Evolutionary conservation across 1,139 yeast species (phyloP).

Genomic region (Candida pseudoviswanathii): DNA sequence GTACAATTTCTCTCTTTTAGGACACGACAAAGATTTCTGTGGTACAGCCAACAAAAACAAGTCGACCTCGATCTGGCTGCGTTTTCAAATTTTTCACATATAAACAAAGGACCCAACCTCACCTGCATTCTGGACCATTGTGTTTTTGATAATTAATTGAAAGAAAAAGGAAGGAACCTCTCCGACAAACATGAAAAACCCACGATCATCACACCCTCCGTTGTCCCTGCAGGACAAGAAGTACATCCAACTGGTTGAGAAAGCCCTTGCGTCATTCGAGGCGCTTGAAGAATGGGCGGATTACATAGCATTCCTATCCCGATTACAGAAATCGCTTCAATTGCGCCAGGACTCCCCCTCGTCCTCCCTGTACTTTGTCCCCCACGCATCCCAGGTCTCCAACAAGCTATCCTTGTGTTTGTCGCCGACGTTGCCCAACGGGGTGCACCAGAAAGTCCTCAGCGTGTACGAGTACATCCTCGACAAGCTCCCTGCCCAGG

Average conservation of each 20-base stretch:
- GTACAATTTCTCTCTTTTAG: neutral
- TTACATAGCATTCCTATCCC: constrained; percentile 83
- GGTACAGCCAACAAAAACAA: neutral
- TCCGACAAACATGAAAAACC: neutral
- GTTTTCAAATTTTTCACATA: neutral
- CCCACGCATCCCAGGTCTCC: constrained; percentile 43
- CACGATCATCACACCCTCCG: neutral
- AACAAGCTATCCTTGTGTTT: constrained; percentile 64
- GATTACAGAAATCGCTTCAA: constrained; percentile 69
- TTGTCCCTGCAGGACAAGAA: constrained; percentile 64
- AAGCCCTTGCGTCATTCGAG: constrained; percentile 78
- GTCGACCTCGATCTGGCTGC: constrained; percentile 1
- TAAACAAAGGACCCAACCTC: neutral
- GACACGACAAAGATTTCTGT: neutral
- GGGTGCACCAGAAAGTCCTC: constrained; percentile 89
- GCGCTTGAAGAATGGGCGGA: constrained; percentile 98
- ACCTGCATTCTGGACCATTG: neutral
- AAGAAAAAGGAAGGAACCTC: neutral
- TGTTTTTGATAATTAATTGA: neutral
- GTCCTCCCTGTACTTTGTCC: constrained; percentile 49
- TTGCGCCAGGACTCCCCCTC: constrained; percentile 32
- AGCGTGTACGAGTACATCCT: constrained; percentile 76
- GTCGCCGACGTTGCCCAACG: constrained; percentile 82
- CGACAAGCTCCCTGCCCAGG: constrained; percentile 53
- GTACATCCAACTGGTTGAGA: constrained; percentile 65